A percentile compares a stretch with the other conserved stretches of the same genome.
Conservation (phyloP, 129 eudicot species). For the Flaveria bidentis region DNA sequence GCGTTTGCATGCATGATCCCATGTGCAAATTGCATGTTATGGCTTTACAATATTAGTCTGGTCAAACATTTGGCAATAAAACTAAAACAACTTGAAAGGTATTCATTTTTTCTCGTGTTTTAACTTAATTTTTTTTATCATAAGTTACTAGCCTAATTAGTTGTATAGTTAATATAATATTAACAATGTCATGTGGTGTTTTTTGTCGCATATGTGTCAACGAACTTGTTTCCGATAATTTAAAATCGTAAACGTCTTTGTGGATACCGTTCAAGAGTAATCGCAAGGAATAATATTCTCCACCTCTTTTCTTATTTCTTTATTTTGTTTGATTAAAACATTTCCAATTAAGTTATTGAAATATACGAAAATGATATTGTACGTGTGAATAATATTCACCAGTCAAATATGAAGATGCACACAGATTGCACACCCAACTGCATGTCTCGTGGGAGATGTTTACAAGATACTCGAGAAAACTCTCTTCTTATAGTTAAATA, state of each 20-base stretch:
- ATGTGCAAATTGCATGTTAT: conserved; percentile 42
- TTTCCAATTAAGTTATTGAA: not conserved
- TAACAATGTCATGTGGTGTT: too few relatives aligned
- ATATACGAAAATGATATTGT: conserved; percentile 4
- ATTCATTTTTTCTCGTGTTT: not conserved
- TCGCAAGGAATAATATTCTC: too few relatives aligned
- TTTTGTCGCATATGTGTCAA: not conserved
- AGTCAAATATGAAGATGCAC: conserved; percentile 17
- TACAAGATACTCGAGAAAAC: conserved; percentile 16
- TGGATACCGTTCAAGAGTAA: too few relatives aligned
- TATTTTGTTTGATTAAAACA: too few relatives aligned
- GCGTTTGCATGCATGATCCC: conserved; percentile 44
- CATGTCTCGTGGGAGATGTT: conserved; percentile 37
- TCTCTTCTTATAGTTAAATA: not conserved
- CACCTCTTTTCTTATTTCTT: too few relatives aligned
- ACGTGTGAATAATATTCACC: conserved; percentile 28
- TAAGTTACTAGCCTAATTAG: not conserved
- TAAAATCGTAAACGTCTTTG: not conserved
- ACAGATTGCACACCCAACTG: conserved; percentile 34
- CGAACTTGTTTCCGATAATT: not conserved
- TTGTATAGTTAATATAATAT: not conserved
- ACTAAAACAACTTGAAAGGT: conserved; percentile 25
- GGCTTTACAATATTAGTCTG: conserved; percentile 27
- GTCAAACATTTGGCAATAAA: conserved; percentile 33
- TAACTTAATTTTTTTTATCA: not conserved